Evolutionary conservation across 805 yeast genomes (phyloP), one percentile per base, ranked within the genome.

Genomic region (Candida coquimbonensis): DNA sequence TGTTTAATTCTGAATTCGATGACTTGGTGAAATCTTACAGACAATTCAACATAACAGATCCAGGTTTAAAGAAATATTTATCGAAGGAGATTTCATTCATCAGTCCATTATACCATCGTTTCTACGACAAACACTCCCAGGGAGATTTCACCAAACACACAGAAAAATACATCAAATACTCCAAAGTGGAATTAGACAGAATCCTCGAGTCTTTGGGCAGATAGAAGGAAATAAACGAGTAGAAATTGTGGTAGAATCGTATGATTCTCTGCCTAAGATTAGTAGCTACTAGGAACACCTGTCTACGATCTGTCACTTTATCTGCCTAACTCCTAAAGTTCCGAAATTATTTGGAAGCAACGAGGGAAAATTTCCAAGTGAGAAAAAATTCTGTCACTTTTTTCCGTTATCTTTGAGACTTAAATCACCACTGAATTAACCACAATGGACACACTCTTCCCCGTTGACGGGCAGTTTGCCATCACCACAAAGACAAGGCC

Each of bases 1-100:
- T 75, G 48, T 93, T 91, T 67, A 91, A 90, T 61, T 78, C 77
- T 27, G 83, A 82, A 38, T 86, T 93, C 60, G 98, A 93, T 44
- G 86, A 78, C 32, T 77, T 90, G 32, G 75, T 83, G 24, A 73
- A 73, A 29, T 79, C 75, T 46, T 86, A 85, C 59, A 81, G 79
- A 55, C 72, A 73, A 41, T 83, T 79, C 60, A 77, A 75, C 47
- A 73, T 88, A 39, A 76, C 81, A 9, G 95, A 88, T 59, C 72
- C 78, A 5, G 74, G 73, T 36, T 70, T 91, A 62, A 80, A 80
- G 49, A 72, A 75, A 47, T 76, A 73, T 45, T 66, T 93, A 53
- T 73, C 78, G 14, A 77, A 78, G 45, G 97, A 91, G 56, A 83
- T 84, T 25, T 59, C 81, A 33, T 78, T 88, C 53, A 81, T 93